These are phyloP conservation scores for Clonostachys rosea DNA, from an alignment of 2,329 filamentous ascomycete species.

Conservation along the genomic window DNA sequence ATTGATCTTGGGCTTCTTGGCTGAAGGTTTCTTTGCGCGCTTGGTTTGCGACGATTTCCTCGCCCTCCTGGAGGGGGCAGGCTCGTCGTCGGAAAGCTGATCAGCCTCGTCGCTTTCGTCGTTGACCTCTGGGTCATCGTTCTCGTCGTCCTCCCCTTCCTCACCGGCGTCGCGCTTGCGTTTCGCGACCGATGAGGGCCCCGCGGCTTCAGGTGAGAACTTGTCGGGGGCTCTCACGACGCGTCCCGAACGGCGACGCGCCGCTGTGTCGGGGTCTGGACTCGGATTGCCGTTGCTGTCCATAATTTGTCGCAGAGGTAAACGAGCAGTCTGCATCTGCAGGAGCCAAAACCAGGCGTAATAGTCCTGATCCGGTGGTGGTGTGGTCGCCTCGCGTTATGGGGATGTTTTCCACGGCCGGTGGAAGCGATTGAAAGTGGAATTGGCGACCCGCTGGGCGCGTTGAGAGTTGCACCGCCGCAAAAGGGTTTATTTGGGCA, in stretches of 20 bases:
- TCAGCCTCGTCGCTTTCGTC: constrained; percentile 39
- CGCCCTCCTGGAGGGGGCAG: constrained; percentile 20
- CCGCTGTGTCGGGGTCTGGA: constrained; percentile 43
- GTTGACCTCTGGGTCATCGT: constrained; percentile 41
- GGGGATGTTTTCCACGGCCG: neutral
- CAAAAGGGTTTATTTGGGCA: constrained; percentile 5
- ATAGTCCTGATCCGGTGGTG: neutral
- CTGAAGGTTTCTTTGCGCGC: constrained; percentile 49
- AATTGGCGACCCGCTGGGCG: constrained; percentile 2
- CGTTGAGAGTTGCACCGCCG: constrained; percentile 4
- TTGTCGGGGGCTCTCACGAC: constrained; percentile 57
- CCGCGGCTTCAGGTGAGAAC: constrained; percentile 45
- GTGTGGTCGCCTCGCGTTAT: neutral
- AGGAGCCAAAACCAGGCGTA: constrained; percentile 2
- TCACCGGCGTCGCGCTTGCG: constrained; percentile 51
- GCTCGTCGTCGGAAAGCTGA: constrained; percentile 39
- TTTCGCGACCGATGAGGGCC: constrained; percentile 41
- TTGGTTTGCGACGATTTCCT: constrained; percentile 35
- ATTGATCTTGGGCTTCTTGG: constrained; percentile 62
- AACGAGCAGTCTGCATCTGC: constrained; percentile 9
- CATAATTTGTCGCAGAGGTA: constrained; percentile 26
- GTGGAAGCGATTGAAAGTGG: neutral
- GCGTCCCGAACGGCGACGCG: constrained; percentile 66
- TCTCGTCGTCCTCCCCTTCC: constrained; percentile 40
- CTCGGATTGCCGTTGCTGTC: constrained; percentile 51